These are phyloP conservation scores for Kazachstania sp. DNA, from an alignment of 1,139 yeast species.

Conservation along the genomic window DNA sequence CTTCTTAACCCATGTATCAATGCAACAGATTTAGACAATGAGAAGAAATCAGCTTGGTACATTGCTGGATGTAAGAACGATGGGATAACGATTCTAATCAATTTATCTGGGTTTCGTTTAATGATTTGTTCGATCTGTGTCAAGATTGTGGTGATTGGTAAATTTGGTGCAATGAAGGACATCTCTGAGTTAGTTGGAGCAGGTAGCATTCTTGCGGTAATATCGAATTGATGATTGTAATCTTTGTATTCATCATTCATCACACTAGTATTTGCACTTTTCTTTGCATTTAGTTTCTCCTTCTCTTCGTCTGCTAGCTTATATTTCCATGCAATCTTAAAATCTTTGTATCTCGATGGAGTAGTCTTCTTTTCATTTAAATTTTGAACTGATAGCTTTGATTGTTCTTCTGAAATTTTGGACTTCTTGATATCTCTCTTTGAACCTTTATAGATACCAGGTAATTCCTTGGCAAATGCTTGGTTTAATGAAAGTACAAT, in stretches of 20 bases:
- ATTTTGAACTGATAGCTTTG: constrained; percentile 61
- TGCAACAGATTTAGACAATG: constrained; percentile 45
- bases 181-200: constrained; percentile 57
- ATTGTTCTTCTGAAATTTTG: constrained; percentile 48
- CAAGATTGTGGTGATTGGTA: constrained; percentile 27
- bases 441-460: constrained; percentile 71
- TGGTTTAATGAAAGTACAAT: constrained; percentile 57
- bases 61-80: constrained; percentile 69
- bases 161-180: constrained; percentile 40
- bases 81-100: constrained; percentile 67
- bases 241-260: constrained; percentile 36
- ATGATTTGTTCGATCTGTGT: constrained; percentile 39
- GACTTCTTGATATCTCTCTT: constrained; percentile 58
- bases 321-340: constrained; percentile 86
- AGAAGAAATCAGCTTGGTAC: constrained; percentile 49
- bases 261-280: constrained; percentile 23
- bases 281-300: constrained; percentile 10
- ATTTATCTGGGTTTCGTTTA: constrained; percentile 34
- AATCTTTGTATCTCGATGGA: constrained; percentile 35
- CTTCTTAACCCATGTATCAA: constrained; percentile 56
- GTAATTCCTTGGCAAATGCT: constrained; percentile 64
- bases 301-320: constrained; percentile 43
- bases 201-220: constrained; percentile 61
- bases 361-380: constrained; percentile 34
- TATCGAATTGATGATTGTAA: constrained; percentile 66